Percentiles rank a stretch among this genome's conserved stretches.
Evolutionary conservation across 805 yeast species (phyloP).

Genomic region (Saturnispora gosingensis): DNA sequence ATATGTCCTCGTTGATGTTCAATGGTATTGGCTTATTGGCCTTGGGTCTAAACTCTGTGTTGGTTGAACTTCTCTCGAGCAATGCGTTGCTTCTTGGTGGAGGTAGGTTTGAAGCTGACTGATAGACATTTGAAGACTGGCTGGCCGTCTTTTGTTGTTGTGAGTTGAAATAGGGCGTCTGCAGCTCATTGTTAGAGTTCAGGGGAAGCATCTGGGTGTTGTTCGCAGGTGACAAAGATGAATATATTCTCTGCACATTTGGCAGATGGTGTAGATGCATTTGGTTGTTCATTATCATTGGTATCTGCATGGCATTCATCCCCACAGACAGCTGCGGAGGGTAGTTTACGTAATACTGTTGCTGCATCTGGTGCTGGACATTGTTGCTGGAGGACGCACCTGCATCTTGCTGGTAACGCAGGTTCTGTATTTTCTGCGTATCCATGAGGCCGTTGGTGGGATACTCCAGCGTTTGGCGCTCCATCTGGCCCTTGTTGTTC

Average conservation of each 20-base stretch:
- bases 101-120: constrained; percentile 15
- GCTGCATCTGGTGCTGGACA: background rate
- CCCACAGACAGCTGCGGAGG: background rate
- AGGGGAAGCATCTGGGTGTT: background rate
- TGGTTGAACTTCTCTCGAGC: constrained; percentile 3
- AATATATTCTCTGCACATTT: background rate
- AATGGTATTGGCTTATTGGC: constrained; percentile 26
- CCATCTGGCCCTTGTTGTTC: background rate
- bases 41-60: constrained; percentile 23
- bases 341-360: background rate
- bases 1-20: constrained; percentile 12
- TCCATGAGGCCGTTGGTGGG: background rate
- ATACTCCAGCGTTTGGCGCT: background rate
- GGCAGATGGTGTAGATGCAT: background rate
- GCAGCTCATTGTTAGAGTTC: background rate
- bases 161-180: background rate
- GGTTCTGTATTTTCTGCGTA: background rate
- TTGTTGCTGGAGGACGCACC: background rate
- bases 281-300: constrained; percentile 1
- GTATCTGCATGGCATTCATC: background rate
- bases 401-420: background rate
- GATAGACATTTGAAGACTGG: background rate
- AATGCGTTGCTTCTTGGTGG: constrained; percentile 23
- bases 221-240: background rate
- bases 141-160: background rate